Conservation (phyloP, 1,284 basidiomycete species). For the Ustilago nuda region DNA sequence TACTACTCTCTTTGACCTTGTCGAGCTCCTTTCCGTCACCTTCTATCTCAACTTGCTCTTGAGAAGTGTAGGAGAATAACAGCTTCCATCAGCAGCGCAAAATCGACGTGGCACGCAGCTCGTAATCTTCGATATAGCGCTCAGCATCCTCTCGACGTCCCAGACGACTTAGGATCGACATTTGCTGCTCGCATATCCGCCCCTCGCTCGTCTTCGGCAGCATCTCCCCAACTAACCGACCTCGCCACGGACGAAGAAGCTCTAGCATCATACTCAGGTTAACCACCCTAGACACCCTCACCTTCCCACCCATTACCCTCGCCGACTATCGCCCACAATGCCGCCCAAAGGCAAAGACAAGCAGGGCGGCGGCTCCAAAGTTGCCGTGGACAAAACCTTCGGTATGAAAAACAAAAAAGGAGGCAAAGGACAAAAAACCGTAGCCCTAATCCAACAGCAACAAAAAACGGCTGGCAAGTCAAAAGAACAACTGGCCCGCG, state of each 20-base stretch:
- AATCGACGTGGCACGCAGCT: not conserved
- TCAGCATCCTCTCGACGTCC: not conserved
- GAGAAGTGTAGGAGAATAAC: not conserved
- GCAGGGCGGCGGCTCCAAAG: slow-evolving; percentile 72
- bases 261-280: not conserved
- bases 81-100: not conserved
- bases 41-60: not conserved
- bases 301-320: not conserved
- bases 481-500: slow-evolving; percentile 81
- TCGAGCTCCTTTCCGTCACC: slow-evolving; percentile 1
- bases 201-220: not conserved
- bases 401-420: slow-evolving; percentile 93
- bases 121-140: not conserved
- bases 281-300: not conserved
- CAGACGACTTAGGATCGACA: not conserved
- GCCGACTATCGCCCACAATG: slow-evolving; percentile 43
- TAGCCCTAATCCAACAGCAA: slow-evolving; percentile 83
- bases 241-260: not conserved
- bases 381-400: slow-evolving; percentile 72
- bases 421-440: slow-evolving; percentile 87
- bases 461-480: slow-evolving; percentile 75
- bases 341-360: slow-evolving; percentile 64
- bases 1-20: not conserved
- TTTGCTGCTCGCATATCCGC: too few relatives aligned
- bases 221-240: not conserved